Base-by-base conservation (phyloP, 164 flowering plant species). In the Aristolochia contorta region DNA sequence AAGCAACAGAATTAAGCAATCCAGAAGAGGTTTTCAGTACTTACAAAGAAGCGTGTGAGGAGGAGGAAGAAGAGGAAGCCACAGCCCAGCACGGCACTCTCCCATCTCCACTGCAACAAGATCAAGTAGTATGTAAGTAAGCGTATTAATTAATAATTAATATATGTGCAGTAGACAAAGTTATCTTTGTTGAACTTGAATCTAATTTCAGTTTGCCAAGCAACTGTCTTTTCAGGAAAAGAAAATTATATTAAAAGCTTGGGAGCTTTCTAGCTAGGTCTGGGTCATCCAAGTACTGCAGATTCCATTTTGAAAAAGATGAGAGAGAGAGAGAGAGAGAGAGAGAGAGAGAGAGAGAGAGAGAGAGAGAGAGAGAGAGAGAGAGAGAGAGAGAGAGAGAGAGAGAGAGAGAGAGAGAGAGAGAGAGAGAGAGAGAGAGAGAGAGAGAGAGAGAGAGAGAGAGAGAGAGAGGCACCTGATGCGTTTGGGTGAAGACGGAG, bases 81-180 rank as follows among this genome's bases (percentile, higher is more conserved):
- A 58, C 74, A 78, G 51, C 98, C 98, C 71, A 92, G 55, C 2
- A 87, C 82, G 21, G 69, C 90, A 73, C 94, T 92, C 71, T 92
- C 94, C 97, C 96, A 92, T 74, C 93, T 84, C 98, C 98, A 93
- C 98, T 93, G 98, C 82, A 77, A 57, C 53, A 65, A 19, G 32
- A 69, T 12, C 51, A 59, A 37, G 19, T 22, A 61, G 6, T 8
- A 49, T 18, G 22, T 37, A 10, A 37, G 43, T 37, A 37, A 10
- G 7, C 43, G 43, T 37, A 37, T 37, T 37, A n/a, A n/a, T n/a
- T n/a, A n/a, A n/a, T n/a, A n/a, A n/a, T n/a, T n/a, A n/a, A n/a
- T n/a, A n/a, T n/a, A n/a, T n/a, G n/a, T n/a, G n/a, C n/a, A n/a
- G n/a, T n/a, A n/a, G n/a, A n/a, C n/a, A n/a, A n/a, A n/a, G n/a